Conservation (phyloP, 176 grass and related monocot genomes). For the Musa schizocarpa region DNA sequence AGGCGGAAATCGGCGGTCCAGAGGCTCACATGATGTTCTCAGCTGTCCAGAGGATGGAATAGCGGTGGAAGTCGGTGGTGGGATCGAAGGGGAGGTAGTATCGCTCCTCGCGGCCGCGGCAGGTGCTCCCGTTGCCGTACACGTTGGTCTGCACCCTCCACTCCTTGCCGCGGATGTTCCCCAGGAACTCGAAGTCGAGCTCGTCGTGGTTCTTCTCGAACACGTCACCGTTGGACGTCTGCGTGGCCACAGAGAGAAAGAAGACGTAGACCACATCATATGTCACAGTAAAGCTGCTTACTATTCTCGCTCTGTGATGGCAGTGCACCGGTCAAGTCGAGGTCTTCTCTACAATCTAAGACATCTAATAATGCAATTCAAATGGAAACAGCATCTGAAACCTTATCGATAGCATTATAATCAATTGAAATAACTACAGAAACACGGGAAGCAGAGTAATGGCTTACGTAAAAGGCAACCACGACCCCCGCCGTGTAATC, state of each 20-base stretch:
- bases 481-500: constrained; percentile 21
- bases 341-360: too few species aligned
- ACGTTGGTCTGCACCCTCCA: constrained; percentile 17
- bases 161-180: constrained; percentile 11
- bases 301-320: too few species aligned
- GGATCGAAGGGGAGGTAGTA: constrained; percentile 20
- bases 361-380: too few species aligned
- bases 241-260: not conserved
- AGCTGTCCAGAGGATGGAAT: constrained; percentile 14
- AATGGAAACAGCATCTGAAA: too few species aligned
- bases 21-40: not conserved
- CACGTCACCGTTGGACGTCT: constrained; percentile 12
- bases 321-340: too few species aligned
- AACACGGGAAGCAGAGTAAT: not conserved
- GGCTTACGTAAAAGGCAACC: constrained; percentile 16
- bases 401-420: too few species aligned
- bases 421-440: not conserved
- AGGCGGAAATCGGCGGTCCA: not conserved
- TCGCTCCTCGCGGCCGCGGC: constrained; percentile 13
- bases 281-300: too few species aligned
- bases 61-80: constrained; percentile 1
- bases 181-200: constrained; percentile 19
- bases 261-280: not conserved
- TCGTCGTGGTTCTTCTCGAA: constrained; percentile 15
- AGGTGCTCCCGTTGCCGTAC: constrained; percentile 9